A percentile compares a stretch with the other conserved stretches of the same genome.
Evolutionary conservation across 2,329 filamentous ascomycete species (phyloP).

Genomic region (Penicillium frequentans): DNA sequence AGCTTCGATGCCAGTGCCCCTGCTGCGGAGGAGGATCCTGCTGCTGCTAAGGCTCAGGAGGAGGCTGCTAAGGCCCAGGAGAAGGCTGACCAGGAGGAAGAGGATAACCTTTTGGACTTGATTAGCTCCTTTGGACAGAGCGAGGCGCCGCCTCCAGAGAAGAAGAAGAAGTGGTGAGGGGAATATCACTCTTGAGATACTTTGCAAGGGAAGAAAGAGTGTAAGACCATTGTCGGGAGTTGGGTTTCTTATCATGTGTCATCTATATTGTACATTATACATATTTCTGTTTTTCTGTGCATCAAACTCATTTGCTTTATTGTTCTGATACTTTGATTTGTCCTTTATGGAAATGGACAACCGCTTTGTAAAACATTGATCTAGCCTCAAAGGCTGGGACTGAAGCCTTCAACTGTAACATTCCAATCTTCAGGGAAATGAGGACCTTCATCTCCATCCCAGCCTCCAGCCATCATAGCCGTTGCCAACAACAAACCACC

Average conservation of each 20-base stretch:
- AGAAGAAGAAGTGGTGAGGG: slow-evolving; percentile 34
- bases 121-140: slow-evolving; percentile 53
- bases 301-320: not conserved
- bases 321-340: not conserved
- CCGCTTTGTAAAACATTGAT: not conserved
- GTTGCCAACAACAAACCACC: slow-evolving; percentile 53
- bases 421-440: slow-evolving; percentile 3
- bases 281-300: slow-evolving; percentile 1
- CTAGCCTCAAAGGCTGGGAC: not conserved
- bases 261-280: slow-evolving; percentile 26
- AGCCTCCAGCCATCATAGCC: slow-evolving; percentile 59
- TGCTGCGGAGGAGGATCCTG: slow-evolving; percentile 29
- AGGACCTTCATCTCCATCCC: slow-evolving; percentile 46
- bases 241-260: slow-evolving; percentile 16
- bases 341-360: not conserved
- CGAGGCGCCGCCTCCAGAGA: slow-evolving; percentile 34
- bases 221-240: slow-evolving; percentile 18
- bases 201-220: not conserved
- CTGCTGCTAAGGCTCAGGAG: slow-evolving; percentile 30
- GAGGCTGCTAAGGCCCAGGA: slow-evolving; percentile 50
- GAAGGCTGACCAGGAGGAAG: slow-evolving; percentile 46
- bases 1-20: slow-evolving; percentile 67
- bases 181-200: slow-evolving; percentile 1
- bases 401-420: slow-evolving; percentile 4
- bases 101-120: slow-evolving; percentile 59